phyloP scores from a whole-genome alignment of 192 early-diverging fungal genomes.

The Spinellus fusiger region DNA sequence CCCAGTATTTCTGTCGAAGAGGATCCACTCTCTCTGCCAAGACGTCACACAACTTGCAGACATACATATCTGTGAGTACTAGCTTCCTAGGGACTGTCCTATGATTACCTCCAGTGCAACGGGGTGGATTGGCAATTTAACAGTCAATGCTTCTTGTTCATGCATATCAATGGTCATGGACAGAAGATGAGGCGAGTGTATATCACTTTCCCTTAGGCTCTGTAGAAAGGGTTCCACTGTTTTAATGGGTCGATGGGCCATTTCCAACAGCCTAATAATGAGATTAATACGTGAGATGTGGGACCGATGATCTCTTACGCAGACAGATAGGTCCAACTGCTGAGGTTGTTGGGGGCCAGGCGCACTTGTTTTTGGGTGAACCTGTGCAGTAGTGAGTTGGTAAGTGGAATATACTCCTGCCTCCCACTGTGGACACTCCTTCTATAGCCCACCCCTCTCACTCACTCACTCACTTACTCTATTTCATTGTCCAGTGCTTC shows the following conservation, averaged over 20 bases:
- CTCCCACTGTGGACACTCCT: no score
- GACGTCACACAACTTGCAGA: no score
- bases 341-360: constrained; percentile 84
- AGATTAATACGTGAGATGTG: neutral
- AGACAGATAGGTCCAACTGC: constrained; percentile 87
- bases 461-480: constrained; percentile 38
- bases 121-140: constrained; percentile 28
- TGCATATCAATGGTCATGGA: constrained; percentile 41
- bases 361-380: constrained; percentile 64
- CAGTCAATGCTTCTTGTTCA: constrained; percentile 34
- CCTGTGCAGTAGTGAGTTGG: constrained; percentile 21
- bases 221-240: constrained; percentile 40
- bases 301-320: constrained; percentile 49
- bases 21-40: no score
- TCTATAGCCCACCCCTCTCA: neutral
- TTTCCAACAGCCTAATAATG: constrained; percentile 33
- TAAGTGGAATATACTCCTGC: constrained; percentile 1
- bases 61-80: neutral
- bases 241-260: constrained; percentile 18
- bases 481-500: constrained; percentile 58
- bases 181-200: constrained; percentile 35
- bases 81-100: neutral
- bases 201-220: constrained; percentile 23
- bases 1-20: no score
- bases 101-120: constrained; percentile 33